phyloP scores from a whole-genome alignment of 331 rosid genomes.

The Malus hybrid region DNA sequence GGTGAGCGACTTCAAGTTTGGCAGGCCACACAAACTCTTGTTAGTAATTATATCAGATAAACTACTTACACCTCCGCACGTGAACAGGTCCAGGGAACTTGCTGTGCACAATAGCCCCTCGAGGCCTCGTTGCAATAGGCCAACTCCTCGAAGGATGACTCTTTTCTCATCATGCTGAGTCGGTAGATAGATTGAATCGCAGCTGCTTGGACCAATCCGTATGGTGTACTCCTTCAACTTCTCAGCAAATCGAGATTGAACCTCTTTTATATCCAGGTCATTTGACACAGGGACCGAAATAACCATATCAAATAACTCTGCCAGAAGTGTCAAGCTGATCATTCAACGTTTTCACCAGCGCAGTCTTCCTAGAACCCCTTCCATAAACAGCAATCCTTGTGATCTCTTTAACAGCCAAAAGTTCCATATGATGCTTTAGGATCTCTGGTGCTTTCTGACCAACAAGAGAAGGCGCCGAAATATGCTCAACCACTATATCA shows the following conservation, averaged over 20 bases:
- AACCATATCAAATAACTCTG: constrained; percentile 3
- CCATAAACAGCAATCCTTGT: constrained; percentile 14
- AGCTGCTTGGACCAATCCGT: constrained; percentile 5
- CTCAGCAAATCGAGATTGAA: constrained; percentile 14
- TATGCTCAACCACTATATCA: neutral
- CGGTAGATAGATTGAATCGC: neutral
- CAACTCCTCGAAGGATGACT: constrained; percentile 14
- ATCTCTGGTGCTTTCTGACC: constrained; percentile 10
- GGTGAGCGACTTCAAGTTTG: constrained; percentile 7
- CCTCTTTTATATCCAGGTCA: constrained; percentile 5
- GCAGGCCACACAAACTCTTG: neutral
- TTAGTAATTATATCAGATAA: neutral
- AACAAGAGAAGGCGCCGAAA: constrained; percentile 9
- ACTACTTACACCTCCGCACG: neutral
- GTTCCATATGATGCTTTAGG: constrained; percentile 4
- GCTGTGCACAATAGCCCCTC: constrained; percentile 2
- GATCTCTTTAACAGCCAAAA: neutral
- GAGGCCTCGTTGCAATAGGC: constrained; percentile 1
- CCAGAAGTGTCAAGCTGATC: neutral
- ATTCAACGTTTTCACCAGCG: constrained; percentile 16
- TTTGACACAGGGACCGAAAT: constrained; percentile 18
- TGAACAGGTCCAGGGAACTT: neutral
- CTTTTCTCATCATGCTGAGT: constrained; percentile 12
- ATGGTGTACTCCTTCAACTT: constrained; percentile 13
- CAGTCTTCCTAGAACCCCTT: constrained; percentile 17